phyloP scores from a whole-genome alignment of 768 basidiomycete genomes.

The Tulasnella sp. region DNA sequence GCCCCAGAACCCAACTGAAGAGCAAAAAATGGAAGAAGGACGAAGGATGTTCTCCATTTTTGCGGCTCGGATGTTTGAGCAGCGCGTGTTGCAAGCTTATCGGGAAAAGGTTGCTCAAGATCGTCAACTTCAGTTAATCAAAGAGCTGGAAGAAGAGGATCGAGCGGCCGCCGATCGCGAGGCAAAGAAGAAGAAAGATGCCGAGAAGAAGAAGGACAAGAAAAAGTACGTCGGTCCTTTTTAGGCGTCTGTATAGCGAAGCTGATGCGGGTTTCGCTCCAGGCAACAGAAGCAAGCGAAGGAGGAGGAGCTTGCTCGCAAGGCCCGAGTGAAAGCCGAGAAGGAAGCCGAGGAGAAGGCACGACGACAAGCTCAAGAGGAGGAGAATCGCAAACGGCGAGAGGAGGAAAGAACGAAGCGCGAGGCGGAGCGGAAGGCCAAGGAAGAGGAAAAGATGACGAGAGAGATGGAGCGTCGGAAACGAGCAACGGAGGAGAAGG shows the following conservation, averaged over 20 bases:
- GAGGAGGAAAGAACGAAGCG: conserved; percentile 83
- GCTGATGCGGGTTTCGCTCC: conserved; percentile 12
- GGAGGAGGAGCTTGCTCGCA: conserved; percentile 79
- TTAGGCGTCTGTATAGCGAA: background rate
- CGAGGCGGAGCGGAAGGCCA: conserved; percentile 75
- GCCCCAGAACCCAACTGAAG: conserved; percentile 75
- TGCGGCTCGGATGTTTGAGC: conserved; percentile 98
- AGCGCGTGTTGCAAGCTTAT: conserved; percentile 92
- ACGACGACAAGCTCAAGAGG: conserved; percentile 68
- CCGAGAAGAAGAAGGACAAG: conserved; percentile 99
- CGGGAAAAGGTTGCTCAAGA: conserved; percentile 96
- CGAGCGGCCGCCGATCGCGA: conserved; percentile 78
- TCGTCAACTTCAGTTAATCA: conserved; percentile 83
- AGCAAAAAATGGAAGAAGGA: conserved; percentile 98
- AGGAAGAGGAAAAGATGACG: conserved; percentile 65
- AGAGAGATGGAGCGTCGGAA: conserved; percentile 43
- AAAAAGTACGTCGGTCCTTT: conserved; percentile 48
- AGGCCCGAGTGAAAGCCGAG: conserved; percentile 77
- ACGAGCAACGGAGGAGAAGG: conserved; percentile 66
- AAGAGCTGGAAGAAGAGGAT: conserved; percentile 94
- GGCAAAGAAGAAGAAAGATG: conserved; percentile 84
- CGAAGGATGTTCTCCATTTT: conserved; percentile 99
- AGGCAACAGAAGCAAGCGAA: conserved; percentile 90
- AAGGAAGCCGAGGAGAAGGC: conserved; percentile 74
- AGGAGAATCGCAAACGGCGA: conserved; percentile 67